Conservation (phyloP, 345 rosid genomes). For the Lepidium aucheri region DNA sequence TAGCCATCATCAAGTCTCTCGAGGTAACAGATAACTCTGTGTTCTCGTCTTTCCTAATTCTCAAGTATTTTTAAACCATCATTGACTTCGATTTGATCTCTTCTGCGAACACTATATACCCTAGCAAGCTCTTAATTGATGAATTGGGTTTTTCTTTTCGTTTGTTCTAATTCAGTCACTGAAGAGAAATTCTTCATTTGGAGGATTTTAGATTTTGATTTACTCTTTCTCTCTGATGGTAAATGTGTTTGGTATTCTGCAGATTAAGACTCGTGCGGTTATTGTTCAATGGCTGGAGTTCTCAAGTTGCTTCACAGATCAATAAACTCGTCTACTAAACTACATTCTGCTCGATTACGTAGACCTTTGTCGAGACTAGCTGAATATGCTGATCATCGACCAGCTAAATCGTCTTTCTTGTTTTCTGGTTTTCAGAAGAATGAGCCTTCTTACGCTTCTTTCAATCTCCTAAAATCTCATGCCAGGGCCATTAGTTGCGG, state of each 20-base stretch:
- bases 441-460: constrained; percentile 4
- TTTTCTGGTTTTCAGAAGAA: constrained; percentile 4
- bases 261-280: neutral
- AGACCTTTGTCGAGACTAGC: constrained; percentile 5
- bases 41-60: neutral
- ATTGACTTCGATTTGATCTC: neutral
- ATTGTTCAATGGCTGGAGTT: constrained; percentile 35
- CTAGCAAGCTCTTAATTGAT: neutral
- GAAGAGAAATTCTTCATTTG: no score
- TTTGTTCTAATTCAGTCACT: no score
- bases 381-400: constrained; percentile 14
- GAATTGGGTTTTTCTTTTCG: no score
- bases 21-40: neutral
- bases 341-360: neutral
- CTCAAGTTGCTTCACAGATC: constrained; percentile 34
- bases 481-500: constrained; percentile 4
- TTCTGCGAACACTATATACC: neutral
- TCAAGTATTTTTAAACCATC: neutral
- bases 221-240: neutral
- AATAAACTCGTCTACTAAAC: constrained; percentile 6
- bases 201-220: no score
- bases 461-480: constrained; percentile 6
- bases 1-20: neutral
- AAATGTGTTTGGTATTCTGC: neutral
- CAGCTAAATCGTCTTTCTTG: constrained; percentile 10